These are phyloP conservation scores for Pichia sp. DNA, from an alignment of 1,139 yeast species.

Conservation along the genomic window DNA sequence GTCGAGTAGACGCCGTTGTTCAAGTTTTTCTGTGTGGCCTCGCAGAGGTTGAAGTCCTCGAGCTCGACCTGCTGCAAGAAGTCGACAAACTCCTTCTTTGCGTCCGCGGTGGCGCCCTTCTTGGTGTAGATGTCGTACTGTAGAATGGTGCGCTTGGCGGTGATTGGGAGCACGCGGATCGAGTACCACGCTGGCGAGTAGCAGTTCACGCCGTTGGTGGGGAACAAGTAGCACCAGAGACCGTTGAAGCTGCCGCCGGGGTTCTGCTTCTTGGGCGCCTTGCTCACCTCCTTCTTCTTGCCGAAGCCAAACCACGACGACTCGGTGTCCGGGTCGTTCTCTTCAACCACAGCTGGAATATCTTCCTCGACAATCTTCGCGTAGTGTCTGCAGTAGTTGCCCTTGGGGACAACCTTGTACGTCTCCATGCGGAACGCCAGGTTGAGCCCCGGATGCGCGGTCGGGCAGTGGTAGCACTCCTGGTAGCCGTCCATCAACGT, in stretches of 20 bases:
- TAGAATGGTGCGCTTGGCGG: slow-evolving; percentile 50
- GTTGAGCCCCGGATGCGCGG: slow-evolving; percentile 58
- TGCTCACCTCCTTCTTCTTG: slow-evolving; percentile 33
- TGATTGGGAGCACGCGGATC: slow-evolving; percentile 52
- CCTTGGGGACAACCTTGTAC: slow-evolving; percentile 58
- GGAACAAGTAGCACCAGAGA: slow-evolving; percentile 57
- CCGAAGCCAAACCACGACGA: slow-evolving; percentile 52
- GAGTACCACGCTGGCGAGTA: slow-evolving; percentile 66
- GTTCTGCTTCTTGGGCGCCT: slow-evolving; percentile 33
- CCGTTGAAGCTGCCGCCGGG: slow-evolving; percentile 60
- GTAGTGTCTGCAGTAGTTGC: slow-evolving; percentile 56
- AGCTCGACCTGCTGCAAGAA: slow-evolving; percentile 57
- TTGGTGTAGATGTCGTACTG: slow-evolving; percentile 60
- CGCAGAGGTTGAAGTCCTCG: slow-evolving; percentile 58
- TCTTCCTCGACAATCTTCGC: slow-evolving; percentile 52
- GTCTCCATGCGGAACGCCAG: slow-evolving; percentile 60
- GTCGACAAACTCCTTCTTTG: slow-evolving; percentile 58
- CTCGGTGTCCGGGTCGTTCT: slow-evolving; percentile 37
- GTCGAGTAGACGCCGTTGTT: slow-evolving; percentile 56
- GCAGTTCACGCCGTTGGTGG: slow-evolving; percentile 57
- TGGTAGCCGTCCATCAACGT: slow-evolving; percentile 65
- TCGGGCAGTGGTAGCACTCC: slow-evolving; percentile 64
- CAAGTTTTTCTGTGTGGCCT: slow-evolving; percentile 54
- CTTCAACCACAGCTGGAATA: slow-evolving; percentile 35
- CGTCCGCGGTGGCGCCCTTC: slow-evolving; percentile 48